Base-by-base conservation (phyloP, 1,284 basidiomycete species). In the Ceratobasidium sp. region DNA sequence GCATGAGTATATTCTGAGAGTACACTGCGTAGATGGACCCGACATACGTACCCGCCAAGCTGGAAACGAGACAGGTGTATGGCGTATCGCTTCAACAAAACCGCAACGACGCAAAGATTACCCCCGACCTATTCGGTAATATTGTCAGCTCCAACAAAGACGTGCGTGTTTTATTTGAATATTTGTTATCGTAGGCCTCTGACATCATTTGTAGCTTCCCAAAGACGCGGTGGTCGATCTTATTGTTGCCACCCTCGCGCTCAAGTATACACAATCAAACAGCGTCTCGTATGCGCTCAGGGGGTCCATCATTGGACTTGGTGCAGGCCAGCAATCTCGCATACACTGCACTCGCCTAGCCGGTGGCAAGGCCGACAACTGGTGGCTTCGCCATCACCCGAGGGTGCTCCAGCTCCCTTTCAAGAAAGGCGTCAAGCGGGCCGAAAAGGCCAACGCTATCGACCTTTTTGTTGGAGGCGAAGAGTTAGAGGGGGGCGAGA, bases 181-280 rank as follows among this genome's bases (percentile, higher is more conserved):
- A n/a, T n/a, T 34, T 9, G n/a, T 6, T 22, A 5, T 29, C 31
- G 9, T 13, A 22, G 13, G 5, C 31, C 58, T 29, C 14, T 37
- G 19, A 72, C 14, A 53, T 6, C 61, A 63, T 13, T 34, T 65
- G 8, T 74, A 95, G 92, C 85, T 98, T 19, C 89, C 95, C 19
- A 79, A 85, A 34, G 83, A 87, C 68, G 95, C 94, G 4, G 80
- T 93, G 73, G 93, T 88, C 31, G 96, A 98, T 82, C 85, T 98
- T 74, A 94, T 96, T 78, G 93, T 98, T 72, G 98, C 98, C 22
- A 98, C 96, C 2, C 91, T 98, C 43, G 93, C 97, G 0, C 88
- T 99, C 80, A 99, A 99, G 83, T 99, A 98, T 86, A 99, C 97
- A 0, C 98, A 99, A 83, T 98, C 96, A 76, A 99, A 99, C 88